Percentiles rank a stretch among this genome's conserved stretches.
Evolutionary conservation across 257 asterid species (phyloP).

Genomic region (Ehretia macrophylla): DNA sequence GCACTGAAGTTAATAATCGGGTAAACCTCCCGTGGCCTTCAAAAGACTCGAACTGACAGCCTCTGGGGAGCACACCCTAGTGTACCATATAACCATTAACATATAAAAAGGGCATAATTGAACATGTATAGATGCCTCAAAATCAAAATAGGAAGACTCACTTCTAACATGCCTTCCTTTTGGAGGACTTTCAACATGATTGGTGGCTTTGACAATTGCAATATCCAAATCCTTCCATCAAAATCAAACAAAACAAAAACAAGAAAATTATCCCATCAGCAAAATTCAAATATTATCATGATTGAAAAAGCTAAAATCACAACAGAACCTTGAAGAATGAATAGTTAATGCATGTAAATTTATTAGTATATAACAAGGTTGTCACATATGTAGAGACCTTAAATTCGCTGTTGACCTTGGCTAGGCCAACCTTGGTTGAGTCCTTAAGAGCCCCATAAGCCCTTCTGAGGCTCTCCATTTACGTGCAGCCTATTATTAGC

Average conservation of each 20-base stretch:
- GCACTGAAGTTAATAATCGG: too few relatives aligned
- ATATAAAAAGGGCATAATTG: too few relatives aligned
- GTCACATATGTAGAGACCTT: constrained; percentile 39
- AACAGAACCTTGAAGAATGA: neutral
- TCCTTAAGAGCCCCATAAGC: constrained; percentile 97
- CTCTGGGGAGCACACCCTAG: too few relatives aligned
- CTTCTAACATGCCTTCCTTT: constrained; percentile 88
- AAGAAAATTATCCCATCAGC: neutral
- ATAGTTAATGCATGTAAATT: neutral
- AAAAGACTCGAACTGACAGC: too few relatives aligned
- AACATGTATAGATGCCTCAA: too few relatives aligned
- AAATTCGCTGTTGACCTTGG: constrained; percentile 92
- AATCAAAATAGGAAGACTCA: constrained; percentile 39
- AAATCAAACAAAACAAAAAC: constrained; percentile 5
- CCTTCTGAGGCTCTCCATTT: constrained; percentile 84
- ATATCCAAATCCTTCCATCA: constrained; percentile 71
- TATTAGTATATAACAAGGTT: neutral
- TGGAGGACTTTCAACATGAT: constrained; percentile 81
- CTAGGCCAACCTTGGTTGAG: constrained; percentile 92
- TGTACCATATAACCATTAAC: too few relatives aligned
- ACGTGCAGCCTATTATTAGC: neutral
- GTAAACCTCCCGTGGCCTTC: too few relatives aligned
- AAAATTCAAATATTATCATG: too few relatives aligned
- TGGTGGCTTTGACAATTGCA: constrained; percentile 89
- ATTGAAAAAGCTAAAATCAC: too few relatives aligned